These are phyloP conservation scores for Ceratobasidium sp. DNA, from an alignment of 1,284 basidiomycete genomes.

Conservation along the genomic window DNA sequence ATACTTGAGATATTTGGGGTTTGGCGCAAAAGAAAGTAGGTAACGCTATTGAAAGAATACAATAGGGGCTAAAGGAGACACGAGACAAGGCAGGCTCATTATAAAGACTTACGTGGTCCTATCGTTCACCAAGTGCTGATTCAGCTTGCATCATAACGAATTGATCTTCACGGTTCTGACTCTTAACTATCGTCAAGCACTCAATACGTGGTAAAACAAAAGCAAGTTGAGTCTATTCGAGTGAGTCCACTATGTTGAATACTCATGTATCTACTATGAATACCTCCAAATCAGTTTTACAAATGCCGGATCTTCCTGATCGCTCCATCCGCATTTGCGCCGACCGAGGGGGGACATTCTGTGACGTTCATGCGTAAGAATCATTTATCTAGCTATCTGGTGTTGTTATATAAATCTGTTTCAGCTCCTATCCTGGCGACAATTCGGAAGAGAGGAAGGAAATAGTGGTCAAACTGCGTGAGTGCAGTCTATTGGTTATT, in stretches of 20 bases:
- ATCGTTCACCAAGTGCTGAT: no score
- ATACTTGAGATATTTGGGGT: no score
- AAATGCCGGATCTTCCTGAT: slow-evolving; percentile 60
- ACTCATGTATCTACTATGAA: not conserved
- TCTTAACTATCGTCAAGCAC: not conserved
- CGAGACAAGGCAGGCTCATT: no score
- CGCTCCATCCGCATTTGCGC: slow-evolving; percentile 67
- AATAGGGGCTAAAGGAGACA: no score
- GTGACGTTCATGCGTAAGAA: slow-evolving; percentile 79
- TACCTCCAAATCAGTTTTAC: not conserved
- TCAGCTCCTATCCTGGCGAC: slow-evolving; percentile 76
- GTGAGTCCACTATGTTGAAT: not conserved
- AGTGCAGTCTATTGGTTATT: slow-evolving; percentile 50
- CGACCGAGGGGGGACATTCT: slow-evolving; percentile 80
- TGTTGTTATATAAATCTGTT: not conserved
- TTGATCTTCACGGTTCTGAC: slow-evolving; percentile 2
- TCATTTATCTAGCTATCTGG: not conserved
- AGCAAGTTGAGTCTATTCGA: not conserved
- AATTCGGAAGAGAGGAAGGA: slow-evolving; percentile 70
- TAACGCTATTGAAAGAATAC: no score
- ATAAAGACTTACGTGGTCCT: no score
- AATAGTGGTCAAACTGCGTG: slow-evolving; percentile 82
- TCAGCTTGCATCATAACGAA: no score
- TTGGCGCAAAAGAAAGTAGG: no score
- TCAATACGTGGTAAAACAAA: not conserved